Percentiles rank a stretch among this genome's conserved stretches.
Conservation (phyloP, 768 basidiomycete genomes). For the Podaxis rugospora region DNA sequence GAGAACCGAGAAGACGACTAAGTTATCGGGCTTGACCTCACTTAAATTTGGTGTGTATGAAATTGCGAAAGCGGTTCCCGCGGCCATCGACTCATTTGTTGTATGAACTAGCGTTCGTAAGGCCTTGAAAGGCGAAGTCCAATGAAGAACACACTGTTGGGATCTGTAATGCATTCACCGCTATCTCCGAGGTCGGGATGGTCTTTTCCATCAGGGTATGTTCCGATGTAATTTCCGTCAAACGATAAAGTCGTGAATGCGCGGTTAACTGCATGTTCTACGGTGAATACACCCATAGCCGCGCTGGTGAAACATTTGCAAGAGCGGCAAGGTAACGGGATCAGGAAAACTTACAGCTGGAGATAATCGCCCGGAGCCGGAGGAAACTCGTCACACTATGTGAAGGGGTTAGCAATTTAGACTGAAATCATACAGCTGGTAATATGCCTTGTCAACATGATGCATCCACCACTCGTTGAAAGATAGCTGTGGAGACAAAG, state of each 20-base stretch:
- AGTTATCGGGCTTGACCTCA: slow-evolving; percentile 35
- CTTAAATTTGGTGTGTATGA: slow-evolving; percentile 37
- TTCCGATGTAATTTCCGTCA: slow-evolving; percentile 15
- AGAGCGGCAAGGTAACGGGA: neutral
- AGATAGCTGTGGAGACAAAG: slow-evolving; percentile 20
- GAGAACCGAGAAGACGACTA: slow-evolving; percentile 39
- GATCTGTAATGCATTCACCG: slow-evolving; percentile 29
- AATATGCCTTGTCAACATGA: slow-evolving; percentile 28
- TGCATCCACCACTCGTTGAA: slow-evolving; percentile 40
- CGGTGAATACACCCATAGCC: slow-evolving; percentile 26
- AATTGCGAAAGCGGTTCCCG: slow-evolving; percentile 43
- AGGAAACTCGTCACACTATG: slow-evolving; percentile 42
- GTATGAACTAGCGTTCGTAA: slow-evolving; percentile 32
- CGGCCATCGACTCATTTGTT: slow-evolving; percentile 40
- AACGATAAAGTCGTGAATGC: slow-evolving; percentile 37
- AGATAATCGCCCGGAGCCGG: slow-evolving; percentile 38
- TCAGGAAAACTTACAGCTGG: slow-evolving; percentile 30
- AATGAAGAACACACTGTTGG: slow-evolving; percentile 29
- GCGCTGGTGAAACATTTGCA: neutral
- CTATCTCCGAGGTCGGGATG: slow-evolving; percentile 27
- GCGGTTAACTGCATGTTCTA: slow-evolving; percentile 37
- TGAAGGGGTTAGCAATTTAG: neutral
- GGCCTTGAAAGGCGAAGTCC: neutral
- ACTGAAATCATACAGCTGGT: neutral
- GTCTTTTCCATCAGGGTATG: slow-evolving; percentile 30